Conservation (phyloP, 2,329 filamentous ascomycete species). For the Trichothecium sympodiale region DNA sequence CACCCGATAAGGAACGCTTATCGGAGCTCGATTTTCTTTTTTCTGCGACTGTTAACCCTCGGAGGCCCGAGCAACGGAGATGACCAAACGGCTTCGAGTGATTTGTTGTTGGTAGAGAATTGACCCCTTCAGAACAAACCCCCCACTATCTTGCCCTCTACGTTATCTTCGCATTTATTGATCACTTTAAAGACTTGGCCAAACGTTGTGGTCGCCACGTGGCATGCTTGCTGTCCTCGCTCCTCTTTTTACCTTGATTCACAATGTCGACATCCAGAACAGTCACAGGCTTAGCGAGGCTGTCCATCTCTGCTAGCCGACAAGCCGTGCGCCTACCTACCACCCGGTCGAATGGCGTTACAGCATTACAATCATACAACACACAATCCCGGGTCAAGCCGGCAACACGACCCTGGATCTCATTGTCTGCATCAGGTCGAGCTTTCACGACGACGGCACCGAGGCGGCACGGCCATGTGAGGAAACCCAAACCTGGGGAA, state of each 20-base stretch:
- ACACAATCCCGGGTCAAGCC: constrained; percentile 11
- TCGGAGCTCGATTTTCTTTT: constrained; percentile 1
- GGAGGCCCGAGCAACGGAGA: too few relatives aligned
- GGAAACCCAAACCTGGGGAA: constrained; percentile 78
- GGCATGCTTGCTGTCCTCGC: not conserved
- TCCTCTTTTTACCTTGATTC: not conserved
- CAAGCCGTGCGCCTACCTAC: constrained; percentile 14
- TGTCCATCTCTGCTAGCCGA: constrained; percentile 18
- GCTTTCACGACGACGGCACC: constrained; percentile 55
- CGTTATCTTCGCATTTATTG: constrained; percentile 1
- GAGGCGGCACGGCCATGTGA: constrained; percentile 65
- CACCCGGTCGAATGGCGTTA: constrained; percentile 7
- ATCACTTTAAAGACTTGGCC: not conserved
- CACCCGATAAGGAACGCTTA: not conserved
- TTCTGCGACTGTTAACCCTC: not conserved
- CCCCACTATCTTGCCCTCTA: not conserved
- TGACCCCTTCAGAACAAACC: too few relatives aligned
- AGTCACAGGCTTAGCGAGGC: constrained; percentile 18
- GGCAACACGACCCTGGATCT: constrained; percentile 4
- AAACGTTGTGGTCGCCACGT: not conserved
- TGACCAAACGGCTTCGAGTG: too few relatives aligned
- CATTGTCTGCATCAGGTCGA: constrained; percentile 15
- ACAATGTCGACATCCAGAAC: constrained; percentile 21
- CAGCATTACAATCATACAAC: not conserved
- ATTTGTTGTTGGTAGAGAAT: too few relatives aligned